Evolutionary conservation across 495 filamentous ascomycete species (phyloP), one percentile per base, ranked within the genome.

Genomic region (Daldinia concentrica): DNA sequence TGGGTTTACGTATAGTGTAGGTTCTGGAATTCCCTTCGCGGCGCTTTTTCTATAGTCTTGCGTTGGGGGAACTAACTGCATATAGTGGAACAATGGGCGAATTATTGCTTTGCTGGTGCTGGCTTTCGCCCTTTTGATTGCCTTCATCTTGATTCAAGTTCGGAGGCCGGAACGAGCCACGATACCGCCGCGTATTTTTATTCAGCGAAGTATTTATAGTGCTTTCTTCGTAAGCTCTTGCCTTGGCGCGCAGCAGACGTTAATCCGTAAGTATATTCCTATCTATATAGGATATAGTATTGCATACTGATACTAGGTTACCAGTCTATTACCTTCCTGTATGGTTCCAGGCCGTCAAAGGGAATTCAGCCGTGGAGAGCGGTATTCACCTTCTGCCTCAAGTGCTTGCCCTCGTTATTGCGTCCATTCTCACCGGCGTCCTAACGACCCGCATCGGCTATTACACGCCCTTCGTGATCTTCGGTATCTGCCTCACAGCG

Each of bases 321-420:
- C 24, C 30, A 64, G 68, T 71, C 14, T 90, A 88, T 73, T 88
- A 84, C 60, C 76, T 91, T 1, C 89, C 88, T 6, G 83, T 91
- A 62, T 92, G 87, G 87, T 91, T 92, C 75, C 91, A 93, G 73
- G 87, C 86, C 11, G 87, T 89, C 73, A 82, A 87, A 58, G 83
- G 82, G n/a, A 77, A 80, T 6, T 80, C 81, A 0, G 86, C 87
- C n/a, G 80, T 83, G 0, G 78, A 84, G 36, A 84, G 82, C 0
- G 85, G 85, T 15, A 84, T 87, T 62, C 77, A 80, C 63, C 81
- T 83, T 54, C 79, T 89, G 9, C 86, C 87, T 0, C 67, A 80
- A 19, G 71, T 82, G 32, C 74, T 84, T 5, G 59, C 81, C 12
- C 63, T 80, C 45, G 80, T 83, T 9, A 62, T 79, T 14, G 73